These are phyloP conservation scores for Dictyostelium brefeldianum DNA, from an alignment of 78 protist genomes.

Conservation along the genomic window DNA sequence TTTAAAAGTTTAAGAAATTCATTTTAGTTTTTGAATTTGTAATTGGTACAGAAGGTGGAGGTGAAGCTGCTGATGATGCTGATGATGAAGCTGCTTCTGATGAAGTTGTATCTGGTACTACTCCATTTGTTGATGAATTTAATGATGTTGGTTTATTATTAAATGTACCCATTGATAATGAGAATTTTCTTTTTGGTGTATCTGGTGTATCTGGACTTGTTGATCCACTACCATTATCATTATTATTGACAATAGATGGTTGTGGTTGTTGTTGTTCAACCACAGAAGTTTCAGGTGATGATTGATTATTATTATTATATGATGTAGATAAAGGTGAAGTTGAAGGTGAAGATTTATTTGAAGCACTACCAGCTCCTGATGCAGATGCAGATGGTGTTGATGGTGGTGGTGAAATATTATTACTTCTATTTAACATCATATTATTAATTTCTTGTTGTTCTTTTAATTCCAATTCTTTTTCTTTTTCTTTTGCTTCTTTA, in stretches of 20 bases:
- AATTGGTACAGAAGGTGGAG: background rate
- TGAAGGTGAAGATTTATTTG: constrained; percentile 24
- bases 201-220: background rate
- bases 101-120: background rate
- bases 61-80: background rate
- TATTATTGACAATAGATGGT: background rate
- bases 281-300: constrained; percentile 2
- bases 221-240: background rate
- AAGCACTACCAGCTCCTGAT: constrained; percentile 9
- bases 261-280: background rate
- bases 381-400: background rate
- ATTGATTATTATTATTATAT: background rate
- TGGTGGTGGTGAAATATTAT: no score
- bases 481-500: background rate
- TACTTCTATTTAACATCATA: background rate
- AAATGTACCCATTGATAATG: constrained; percentile 46
- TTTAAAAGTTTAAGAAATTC: constrained; percentile 25
- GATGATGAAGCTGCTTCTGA: background rate
- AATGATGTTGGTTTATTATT: constrained; percentile 3
- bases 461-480: background rate
- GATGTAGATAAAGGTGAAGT: constrained; percentile 20
- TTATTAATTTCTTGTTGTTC: constrained; percentile 18
- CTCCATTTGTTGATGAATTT: background rate
- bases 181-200: constrained; percentile 43
- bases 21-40: constrained; percentile 16